Evolutionary conservation across 164 flowering plant species (phyloP).

Genomic region (Warburgia ugandensis): DNA sequence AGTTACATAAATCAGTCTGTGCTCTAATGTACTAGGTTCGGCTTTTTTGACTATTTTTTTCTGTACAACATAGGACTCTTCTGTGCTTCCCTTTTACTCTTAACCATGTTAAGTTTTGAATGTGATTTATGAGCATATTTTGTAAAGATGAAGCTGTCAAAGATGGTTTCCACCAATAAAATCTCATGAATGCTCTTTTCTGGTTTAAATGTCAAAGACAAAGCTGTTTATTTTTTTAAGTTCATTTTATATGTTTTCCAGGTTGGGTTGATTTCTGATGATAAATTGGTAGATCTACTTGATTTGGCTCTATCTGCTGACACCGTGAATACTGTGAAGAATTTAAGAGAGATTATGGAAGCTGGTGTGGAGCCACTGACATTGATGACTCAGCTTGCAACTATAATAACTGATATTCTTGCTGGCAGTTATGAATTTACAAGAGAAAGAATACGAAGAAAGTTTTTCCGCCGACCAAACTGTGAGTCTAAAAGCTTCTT

Average conservation of each 20-base stretch:
- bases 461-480: conserved; percentile 65
- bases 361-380: conserved; percentile 91
- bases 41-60: too few species aligned
- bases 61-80: too few species aligned
- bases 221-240: conserved; percentile 9
- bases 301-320: conserved; percentile 97
- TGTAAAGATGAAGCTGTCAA: neutral
- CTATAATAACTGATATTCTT: conserved; percentile 89
- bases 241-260: conserved; percentile 21
- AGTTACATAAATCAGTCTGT: too few species aligned
- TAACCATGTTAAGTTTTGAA: conserved; percentile 2
- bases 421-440: conserved; percentile 81
- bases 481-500: conserved; percentile 44
- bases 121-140: neutral
- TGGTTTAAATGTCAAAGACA: conserved; percentile 1
- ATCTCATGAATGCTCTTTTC: too few species aligned
- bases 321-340: conserved; percentile 94
- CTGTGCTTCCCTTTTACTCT: too few species aligned
- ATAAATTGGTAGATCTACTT: conserved; percentile 92
- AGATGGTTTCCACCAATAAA: neutral
- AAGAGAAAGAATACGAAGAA: conserved; percentile 62
- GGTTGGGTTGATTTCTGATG: conserved; percentile 97
- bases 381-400: conserved; percentile 98
- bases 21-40: too few species aligned
- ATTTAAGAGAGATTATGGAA: conserved; percentile 85